Conservation (phyloP, 495 filamentous ascomycete genomes). For the Hypoxylon lienhwacheense region DNA sequence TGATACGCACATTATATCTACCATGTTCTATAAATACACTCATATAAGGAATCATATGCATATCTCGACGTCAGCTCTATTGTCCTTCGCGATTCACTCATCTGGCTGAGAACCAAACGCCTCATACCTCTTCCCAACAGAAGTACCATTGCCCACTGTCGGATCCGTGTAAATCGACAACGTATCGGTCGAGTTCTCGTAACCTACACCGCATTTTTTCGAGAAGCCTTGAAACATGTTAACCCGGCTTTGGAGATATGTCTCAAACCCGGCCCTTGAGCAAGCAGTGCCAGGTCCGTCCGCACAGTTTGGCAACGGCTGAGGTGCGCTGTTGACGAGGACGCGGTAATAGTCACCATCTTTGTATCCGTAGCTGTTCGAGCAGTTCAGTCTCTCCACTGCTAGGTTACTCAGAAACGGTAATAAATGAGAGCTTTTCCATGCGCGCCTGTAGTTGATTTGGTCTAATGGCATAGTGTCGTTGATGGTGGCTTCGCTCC, state of each 20-base stretch:
- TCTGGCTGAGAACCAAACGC: slow-evolving; percentile 7
- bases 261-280: slow-evolving; percentile 36
- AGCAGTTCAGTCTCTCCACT: slow-evolving; percentile 47
- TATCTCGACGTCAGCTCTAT: too few relatives aligned
- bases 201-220: slow-evolving; percentile 38
- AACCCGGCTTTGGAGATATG: slow-evolving; percentile 37
- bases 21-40: too few relatives aligned
- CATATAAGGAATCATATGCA: too few relatives aligned
- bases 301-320: slow-evolving; percentile 40
- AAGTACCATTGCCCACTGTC: slow-evolving; percentile 38
- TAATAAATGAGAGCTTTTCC: slow-evolving; percentile 49
- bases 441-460: slow-evolving; percentile 50
- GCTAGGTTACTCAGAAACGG: slow-evolving; percentile 51
- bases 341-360: slow-evolving; percentile 45
- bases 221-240: slow-evolving; percentile 42
- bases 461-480: slow-evolving; percentile 52
- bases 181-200: slow-evolving; percentile 40
- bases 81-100: too few relatives aligned
- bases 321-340: slow-evolving; percentile 43
- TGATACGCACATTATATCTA: too few relatives aligned
- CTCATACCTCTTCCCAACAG: slow-evolving; percentile 41
- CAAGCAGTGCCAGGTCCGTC: slow-evolving; percentile 45
- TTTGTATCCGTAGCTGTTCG: slow-evolving; percentile 38
- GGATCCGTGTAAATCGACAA: slow-evolving; percentile 43
- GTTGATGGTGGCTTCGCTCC: slow-evolving; percentile 45